Percentiles rank a stretch among this genome's conserved stretches.
Evolutionary conservation across 257 asterid genomes (phyloP).

Genomic region (Phtheirospermum japonicum): DNA sequence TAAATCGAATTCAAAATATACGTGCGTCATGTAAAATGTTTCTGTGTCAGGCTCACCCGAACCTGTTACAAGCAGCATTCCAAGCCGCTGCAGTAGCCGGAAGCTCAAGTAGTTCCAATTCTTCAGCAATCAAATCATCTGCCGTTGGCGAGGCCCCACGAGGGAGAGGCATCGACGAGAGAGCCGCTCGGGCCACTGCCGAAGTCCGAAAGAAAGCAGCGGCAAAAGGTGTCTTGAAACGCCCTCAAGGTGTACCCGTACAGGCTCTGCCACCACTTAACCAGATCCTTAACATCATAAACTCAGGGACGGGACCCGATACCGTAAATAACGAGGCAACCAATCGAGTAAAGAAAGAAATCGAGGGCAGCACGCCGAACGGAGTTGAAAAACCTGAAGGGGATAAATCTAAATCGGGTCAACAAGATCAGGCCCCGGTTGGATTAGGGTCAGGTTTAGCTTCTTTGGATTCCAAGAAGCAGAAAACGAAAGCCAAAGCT

Average conservation of each 20-base stretch:
- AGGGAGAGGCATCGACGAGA: slow-evolving; percentile 80
- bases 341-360: slow-evolving; percentile 39
- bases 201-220: slow-evolving; percentile 89
- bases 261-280: slow-evolving; percentile 58
- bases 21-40: no score
- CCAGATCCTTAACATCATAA: slow-evolving; percentile 59
- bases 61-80: slow-evolving; percentile 80
- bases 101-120: slow-evolving; percentile 36
- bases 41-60: slow-evolving; percentile 71
- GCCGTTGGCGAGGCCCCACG: slow-evolving; percentile 53
- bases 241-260: slow-evolving; percentile 65
- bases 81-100: slow-evolving; percentile 61
- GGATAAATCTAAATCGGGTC: slow-evolving; percentile 29
- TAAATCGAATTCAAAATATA: no score
- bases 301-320: slow-evolving; percentile 41
- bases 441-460: slow-evolving; percentile 75
- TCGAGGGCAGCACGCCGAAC: slow-evolving; percentile 35
- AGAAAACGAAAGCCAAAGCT: slow-evolving; percentile 54
- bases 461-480: slow-evolving; percentile 63
- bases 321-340: slow-evolving; percentile 17
- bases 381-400: slow-evolving; percentile 34
- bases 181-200: slow-evolving; percentile 87
- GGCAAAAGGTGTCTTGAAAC: slow-evolving; percentile 71
- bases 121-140: slow-evolving; percentile 40
- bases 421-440: slow-evolving; percentile 56